Percentiles rank a stretch among this genome's conserved stretches.
Evolutionary conservation across 805 yeast species (phyloP).

Genomic region (Candida dendrica): DNA sequence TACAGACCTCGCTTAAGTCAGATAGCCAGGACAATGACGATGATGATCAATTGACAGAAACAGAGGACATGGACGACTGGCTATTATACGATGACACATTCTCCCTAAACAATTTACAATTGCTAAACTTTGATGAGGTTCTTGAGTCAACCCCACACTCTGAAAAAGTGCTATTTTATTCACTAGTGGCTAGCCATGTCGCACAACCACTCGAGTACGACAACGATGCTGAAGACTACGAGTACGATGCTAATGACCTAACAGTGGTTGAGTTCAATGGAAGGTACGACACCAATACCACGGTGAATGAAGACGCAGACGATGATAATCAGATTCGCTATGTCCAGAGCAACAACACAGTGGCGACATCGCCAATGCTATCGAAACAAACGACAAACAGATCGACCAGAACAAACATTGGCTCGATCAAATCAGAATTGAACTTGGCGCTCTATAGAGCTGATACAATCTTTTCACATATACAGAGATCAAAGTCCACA

Average conservation of each 20-base stretch:
- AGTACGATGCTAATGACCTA: constrained; percentile 11
- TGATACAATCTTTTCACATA: constrained; percentile 10
- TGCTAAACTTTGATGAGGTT: constrained; percentile 27
- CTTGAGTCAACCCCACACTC: constrained; percentile 19
- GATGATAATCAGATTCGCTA: constrained; percentile 10
- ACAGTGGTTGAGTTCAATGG: constrained; percentile 21
- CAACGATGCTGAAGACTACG: constrained; percentile 6
- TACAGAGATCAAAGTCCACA: constrained; percentile 15
- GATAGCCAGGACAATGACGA: background rate
- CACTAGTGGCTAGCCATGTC: constrained; percentile 7
- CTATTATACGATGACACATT: constrained; percentile 30
- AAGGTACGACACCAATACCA: background rate
- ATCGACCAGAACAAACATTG: constrained; percentile 11
- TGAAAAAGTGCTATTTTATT: constrained; percentile 28
- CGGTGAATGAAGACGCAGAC: background rate
- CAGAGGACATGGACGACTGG: constrained; percentile 32
- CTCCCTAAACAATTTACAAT: constrained; percentile 28
- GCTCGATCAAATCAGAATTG: constrained; percentile 18
- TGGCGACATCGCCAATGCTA: constrained; percentile 13
- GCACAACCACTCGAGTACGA: background rate
- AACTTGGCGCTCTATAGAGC: constrained; percentile 15
- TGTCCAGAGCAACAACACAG: constrained; percentile 13
- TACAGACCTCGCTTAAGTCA: background rate
- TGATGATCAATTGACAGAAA: background rate
- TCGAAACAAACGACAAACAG: constrained; percentile 16